Base-by-base conservation (phyloP, 2,329 filamentous ascomycete genomes). In the Arthrobotrys megalospora region DNA sequence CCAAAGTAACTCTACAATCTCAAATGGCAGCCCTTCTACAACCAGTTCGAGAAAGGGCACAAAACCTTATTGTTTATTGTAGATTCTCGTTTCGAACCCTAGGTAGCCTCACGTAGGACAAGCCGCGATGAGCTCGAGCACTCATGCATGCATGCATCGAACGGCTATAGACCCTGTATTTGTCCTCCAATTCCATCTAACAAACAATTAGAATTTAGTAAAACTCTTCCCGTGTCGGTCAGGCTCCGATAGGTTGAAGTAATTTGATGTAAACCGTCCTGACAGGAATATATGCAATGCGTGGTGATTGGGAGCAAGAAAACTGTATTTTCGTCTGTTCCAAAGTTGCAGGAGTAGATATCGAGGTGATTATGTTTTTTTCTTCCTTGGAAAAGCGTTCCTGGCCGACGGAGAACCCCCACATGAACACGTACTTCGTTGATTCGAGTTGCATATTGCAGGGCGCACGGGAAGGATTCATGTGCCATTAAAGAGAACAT, bases 361-460 rank as follows among this genome's bases (percentile, higher is more conserved):
- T 32, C 34, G 10, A 43, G 36, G 36, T 43, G 36, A 60, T 7
- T 43, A 14, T 16, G n/a, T 14, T 43, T 43, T 38, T 58, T 63
- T 47, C n/a, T 12, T 28, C 43, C 14, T 48, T 14, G 32, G 55
- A 53, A 16, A 53, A 50, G 60, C 69, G 69, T 53, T 60, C 41
- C 69, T 73, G 66, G 38, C 41, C 66, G 34, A 60, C 62, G 60
- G 50, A 43, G 34, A 43, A 38, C 28, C 60, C 69, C 69, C 69
- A 73, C 69, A 34, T 58, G 69, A 52, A 65, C 62, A 73, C 67
- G 67, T 71, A 71, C 50, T 38, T 60, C 47, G n/a, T 45, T 48
- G 41, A 41, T 48, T 28, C 12, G 45, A 43, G 55, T 12, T 64
- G 69, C 69, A 73, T 50, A n/a, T 43, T 73, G 48, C 69, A 65